Evolutionary conservation across 2,329 filamentous ascomycete species (phyloP).

Genomic region (Monilinia polystroma): DNA sequence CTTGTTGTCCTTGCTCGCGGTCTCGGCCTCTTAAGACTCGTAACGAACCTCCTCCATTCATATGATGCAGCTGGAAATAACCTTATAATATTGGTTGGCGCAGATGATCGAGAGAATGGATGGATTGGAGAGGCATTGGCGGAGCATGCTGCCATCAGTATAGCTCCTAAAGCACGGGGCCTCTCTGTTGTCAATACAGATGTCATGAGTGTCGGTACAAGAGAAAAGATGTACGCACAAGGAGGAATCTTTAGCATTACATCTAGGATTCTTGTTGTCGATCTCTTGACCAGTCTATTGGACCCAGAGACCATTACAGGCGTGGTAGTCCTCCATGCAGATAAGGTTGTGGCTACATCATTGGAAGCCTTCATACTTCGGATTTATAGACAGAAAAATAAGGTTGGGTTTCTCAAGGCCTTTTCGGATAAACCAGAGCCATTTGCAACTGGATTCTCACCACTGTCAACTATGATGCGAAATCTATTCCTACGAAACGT

Average conservation of each 20-base stretch:
- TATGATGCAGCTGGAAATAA: slow-evolving; percentile 97
- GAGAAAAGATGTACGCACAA: slow-evolving; percentile 87
- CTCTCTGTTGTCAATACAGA: slow-evolving; percentile 94
- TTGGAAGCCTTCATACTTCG: slow-evolving; percentile 93
- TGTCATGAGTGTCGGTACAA: slow-evolving; percentile 77
- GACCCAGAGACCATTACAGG: slow-evolving; percentile 84
- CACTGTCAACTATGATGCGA: slow-evolving; percentile 84
- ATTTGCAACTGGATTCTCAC: slow-evolving; percentile 84
- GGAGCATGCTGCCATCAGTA: slow-evolving; percentile 90
- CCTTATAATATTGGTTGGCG: slow-evolving; percentile 82
- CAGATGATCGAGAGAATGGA: slow-evolving; percentile 88
- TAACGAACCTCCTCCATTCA: slow-evolving; percentile 94
- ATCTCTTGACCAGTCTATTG: slow-evolving; percentile 81
- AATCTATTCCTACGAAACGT: slow-evolving; percentile 88
- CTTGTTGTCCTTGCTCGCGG: slow-evolving; percentile 89
- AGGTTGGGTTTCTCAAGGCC: slow-evolving; percentile 88
- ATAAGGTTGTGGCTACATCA: slow-evolving; percentile 81
- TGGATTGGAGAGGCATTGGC: slow-evolving; percentile 97
- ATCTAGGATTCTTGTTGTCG: slow-evolving; percentile 90
- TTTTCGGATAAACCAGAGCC: slow-evolving; percentile 93
- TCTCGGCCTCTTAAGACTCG: slow-evolving; percentile 83
- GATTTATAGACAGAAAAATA: slow-evolving; percentile 93
- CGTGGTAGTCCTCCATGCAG: slow-evolving; percentile 82
- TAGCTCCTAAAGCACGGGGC: slow-evolving; percentile 76
- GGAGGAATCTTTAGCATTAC: slow-evolving; percentile 96